Conservation (phyloP, 495 filamentous ascomycete species). For the Darksidea phi region DNA sequence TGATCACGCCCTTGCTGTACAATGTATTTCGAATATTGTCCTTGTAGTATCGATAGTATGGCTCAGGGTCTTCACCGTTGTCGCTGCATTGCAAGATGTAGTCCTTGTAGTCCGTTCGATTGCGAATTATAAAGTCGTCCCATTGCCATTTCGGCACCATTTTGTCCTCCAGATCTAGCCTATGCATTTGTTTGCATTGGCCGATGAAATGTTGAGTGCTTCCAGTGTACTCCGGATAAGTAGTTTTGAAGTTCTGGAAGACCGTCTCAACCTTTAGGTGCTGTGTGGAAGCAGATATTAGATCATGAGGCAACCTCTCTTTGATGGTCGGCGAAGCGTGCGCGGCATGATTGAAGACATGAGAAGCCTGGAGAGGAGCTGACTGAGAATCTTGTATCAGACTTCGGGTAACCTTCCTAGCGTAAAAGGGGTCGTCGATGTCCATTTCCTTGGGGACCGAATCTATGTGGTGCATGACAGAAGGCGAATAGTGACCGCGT, state of each 20-base stretch:
- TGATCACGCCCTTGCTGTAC: constrained; percentile 26
- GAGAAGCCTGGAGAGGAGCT: neutral
- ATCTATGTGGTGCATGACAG: too few species aligned
- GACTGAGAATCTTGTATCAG: too few species aligned
- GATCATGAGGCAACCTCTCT: neutral
- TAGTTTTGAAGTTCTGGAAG: constrained; percentile 29
- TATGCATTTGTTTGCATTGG: constrained; percentile 29
- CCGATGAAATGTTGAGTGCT: constrained; percentile 33
- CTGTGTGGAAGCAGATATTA: too few species aligned
- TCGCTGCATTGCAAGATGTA: constrained; percentile 25
- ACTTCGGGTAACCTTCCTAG: too few species aligned
- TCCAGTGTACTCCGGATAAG: constrained; percentile 38
- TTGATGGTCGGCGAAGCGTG: neutral
- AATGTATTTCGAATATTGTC: constrained; percentile 22
- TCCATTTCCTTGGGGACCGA: too few species aligned
- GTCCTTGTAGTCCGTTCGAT: constrained; percentile 31
- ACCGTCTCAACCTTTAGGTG: constrained; percentile 2
- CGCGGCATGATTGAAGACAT: neutral
- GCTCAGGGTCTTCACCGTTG: constrained; percentile 18
- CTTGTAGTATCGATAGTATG: constrained; percentile 34
- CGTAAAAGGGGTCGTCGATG: too few species aligned
- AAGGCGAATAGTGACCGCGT: too few species aligned
- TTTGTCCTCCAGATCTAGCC: constrained; percentile 26
- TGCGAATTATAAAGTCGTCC: constrained; percentile 40
- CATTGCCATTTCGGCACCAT: constrained; percentile 36